Base-by-base conservation (phyloP, 1,284 basidiomycete species). In the Hemileia vastatrix region DNA sequence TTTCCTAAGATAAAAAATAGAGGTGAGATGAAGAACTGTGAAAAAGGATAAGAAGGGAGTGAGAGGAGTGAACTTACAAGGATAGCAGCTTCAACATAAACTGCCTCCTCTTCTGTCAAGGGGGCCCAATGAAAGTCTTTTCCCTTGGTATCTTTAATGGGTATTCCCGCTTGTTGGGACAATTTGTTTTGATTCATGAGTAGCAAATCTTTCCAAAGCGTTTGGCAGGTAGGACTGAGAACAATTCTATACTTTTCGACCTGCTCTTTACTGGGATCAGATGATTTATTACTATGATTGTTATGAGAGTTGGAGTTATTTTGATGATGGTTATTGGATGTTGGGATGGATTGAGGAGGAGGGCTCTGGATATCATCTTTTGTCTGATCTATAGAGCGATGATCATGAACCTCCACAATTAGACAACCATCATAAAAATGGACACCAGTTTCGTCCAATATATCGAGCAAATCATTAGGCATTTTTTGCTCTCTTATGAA, bases 361-460 rank as follows among this genome's bases (percentile, higher is more conserved):
- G 40, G 23, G 3, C 44, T 31, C 19, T 57, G 43, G 32, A 11
- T 11, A 2, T 32, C 27, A 19, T 60, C 51, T 8, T 61, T 44
- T 8, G 18, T 19, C 11, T 36, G 40, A 18, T 61, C 50, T 19
- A 43, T 47, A 31, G 52, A 36, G 11, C 59, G 60, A 51, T 63
- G 60, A 52, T 63, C 60, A 56, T 63, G 60, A 49, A 63, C 60
- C 40, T 63, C 60, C 23, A 63, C 60, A 36, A 63, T 63, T 13
- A 63, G 36, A 49, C 60, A 63, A 3, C 60, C 60, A 40, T 63
- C 60, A 49, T 56, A 63, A 36, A 63, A 63, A 33, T 48, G 48
- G 32, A 63, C 36, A 13, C 45, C 60, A 1, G 51, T 33, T 32
- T 63, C 60, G 15, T 63, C 60, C 21, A 63, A 44, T 13, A 63